These are phyloP conservation scores for Scalesia atractyloides DNA, from an alignment of 129 eudicot genomes.

Conservation along the genomic window DNA sequence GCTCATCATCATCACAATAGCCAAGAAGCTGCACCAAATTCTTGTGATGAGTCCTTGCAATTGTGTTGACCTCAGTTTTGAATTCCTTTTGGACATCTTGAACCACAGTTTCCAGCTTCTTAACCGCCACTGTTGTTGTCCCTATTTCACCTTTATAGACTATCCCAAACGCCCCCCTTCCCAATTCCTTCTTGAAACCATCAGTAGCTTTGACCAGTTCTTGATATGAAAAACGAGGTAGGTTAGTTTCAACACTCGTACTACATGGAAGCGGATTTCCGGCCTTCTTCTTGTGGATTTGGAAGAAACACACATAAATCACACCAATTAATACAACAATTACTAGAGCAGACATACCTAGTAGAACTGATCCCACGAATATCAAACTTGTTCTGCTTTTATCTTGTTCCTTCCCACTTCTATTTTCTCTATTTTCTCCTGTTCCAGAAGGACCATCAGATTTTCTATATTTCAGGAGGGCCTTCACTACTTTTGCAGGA, in stretches of 20 bases:
- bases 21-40: constrained; percentile 59
- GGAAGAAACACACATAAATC: constrained; percentile 22
- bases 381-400: constrained; percentile 19
- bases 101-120: constrained; percentile 38
- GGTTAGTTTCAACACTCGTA: constrained; percentile 19
- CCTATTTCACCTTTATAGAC: constrained; percentile 49
- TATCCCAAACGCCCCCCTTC: constrained; percentile 46
- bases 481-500: constrained; percentile 18
- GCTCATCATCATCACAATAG: constrained; percentile 48
- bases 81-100: constrained; percentile 43
- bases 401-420: neutral
- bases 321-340: constrained; percentile 25
- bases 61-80: constrained; percentile 42
- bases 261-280: neutral
- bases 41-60: constrained; percentile 54
- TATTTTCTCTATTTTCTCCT: neutral
- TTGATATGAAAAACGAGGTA: constrained; percentile 40
- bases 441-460: too few relatives aligned
- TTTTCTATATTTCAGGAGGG: constrained; percentile 34
- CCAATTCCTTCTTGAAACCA: constrained; percentile 50
- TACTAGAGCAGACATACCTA: constrained; percentile 39
- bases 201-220: constrained; percentile 55
- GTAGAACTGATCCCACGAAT: constrained; percentile 30
- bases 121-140: constrained; percentile 33
- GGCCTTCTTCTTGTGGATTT: constrained; percentile 23